Evolutionary conservation across 1,139 yeast genomes (phyloP), one percentile per base, ranked within the genome.

Genomic region (Arxiozyma slooffiae): DNA sequence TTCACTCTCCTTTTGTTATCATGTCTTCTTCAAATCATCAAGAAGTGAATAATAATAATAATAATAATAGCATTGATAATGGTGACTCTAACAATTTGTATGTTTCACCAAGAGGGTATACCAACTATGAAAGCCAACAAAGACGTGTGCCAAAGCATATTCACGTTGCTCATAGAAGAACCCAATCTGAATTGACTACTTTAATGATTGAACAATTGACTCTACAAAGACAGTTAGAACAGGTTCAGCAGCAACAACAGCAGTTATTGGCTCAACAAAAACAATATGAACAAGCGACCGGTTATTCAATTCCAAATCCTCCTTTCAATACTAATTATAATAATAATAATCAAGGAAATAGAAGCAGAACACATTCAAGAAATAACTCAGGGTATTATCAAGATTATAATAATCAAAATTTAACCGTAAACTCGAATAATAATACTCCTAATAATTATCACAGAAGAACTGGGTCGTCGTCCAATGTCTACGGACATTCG

Each of bases 111-210:
- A 26, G 44, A 41, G 44, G 44, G 3, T 26, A n/a, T 17, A 41
- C 23, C 21, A 23, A 21, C 22, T 6, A 16, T n/a, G 26, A 41
- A 7, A 41, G 20, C 17, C 30, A 41, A 8, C 44, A 23, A 17
- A 69, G 67, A 53, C 71, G 71, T 52, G 61, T 58, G 36, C 80
- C 80, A 22, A 74, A 71, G 55, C 76, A 75, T 49, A 69, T 90
- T 57, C 95, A 88, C 69, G 89, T 90, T 59, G 97, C 97, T 24
- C 97, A 90, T 64, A 78, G 97, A 63, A 78, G 96, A 55, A 85
- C 97, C 4, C 97, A 97, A 23, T 82, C 92, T 59, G 98, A 92
- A 67, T 76, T 92, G 67, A 90, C 97, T n/a, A 86, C 86, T 52
- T 74, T 92, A 57, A 90, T 92, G 96, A 82, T 86, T 60, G 96